A percentile compares a stretch with the other conserved stretches of the same genome.
These are phyloP conservation scores for Citrus medica DNA, from an alignment of 345 rosid genomes.

Conservation along the genomic window DNA sequence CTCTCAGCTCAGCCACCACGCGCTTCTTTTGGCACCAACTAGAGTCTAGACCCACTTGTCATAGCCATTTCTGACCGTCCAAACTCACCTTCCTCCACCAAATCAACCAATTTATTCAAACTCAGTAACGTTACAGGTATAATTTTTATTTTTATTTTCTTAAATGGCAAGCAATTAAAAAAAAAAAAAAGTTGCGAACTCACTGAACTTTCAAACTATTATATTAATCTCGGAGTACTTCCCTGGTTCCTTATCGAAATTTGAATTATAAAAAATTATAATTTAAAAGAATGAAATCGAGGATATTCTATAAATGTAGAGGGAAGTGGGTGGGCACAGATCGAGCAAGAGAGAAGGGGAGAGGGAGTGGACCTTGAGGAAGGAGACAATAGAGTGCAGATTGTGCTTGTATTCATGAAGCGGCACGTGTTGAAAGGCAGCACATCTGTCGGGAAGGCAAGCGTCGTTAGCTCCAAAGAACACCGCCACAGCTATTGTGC, in stretches of 20 bases:
- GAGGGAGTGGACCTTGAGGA: constrained; percentile 51
- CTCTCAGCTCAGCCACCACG: neutral
- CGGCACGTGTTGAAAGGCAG: constrained; percentile 91
- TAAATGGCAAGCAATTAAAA: no score
- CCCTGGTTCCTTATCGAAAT: no score
- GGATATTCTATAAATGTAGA: neutral
- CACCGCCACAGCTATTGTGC: constrained; percentile 60
- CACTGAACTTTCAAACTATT: no score
- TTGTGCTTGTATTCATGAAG: constrained; percentile 63
- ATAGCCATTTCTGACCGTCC: neutral
- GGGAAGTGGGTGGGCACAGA: neutral
- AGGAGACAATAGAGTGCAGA: constrained; percentile 58
- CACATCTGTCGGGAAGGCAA: constrained; percentile 70
- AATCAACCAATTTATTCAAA: neutral
- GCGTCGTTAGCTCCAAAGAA: constrained; percentile 97
- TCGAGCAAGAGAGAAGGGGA: neutral
- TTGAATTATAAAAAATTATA: no score
- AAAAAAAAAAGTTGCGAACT: no score
- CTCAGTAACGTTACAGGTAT: no score
- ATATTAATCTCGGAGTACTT: no score
- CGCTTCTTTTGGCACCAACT: neutral
- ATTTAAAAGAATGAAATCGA: neutral
- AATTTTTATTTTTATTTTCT: no score
- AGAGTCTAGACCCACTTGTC: neutral
- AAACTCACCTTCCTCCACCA: neutral